These are phyloP conservation scores for Fusarium xyrophilum DNA, from an alignment of 2,329 filamentous ascomycete genomes.

Conservation along the genomic window DNA sequence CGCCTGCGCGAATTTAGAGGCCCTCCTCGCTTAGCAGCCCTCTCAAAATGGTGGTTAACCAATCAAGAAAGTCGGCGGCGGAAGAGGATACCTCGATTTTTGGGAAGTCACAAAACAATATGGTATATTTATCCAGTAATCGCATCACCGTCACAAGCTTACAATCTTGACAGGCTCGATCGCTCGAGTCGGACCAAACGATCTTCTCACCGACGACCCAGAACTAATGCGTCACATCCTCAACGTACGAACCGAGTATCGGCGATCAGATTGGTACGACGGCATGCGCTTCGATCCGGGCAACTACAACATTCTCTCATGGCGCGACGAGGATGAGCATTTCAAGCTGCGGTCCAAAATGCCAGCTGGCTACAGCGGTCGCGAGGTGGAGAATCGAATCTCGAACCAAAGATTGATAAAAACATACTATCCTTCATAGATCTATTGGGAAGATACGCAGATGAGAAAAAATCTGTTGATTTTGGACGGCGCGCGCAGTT, in stretches of 20 bases:
- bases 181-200: conserved; percentile 51
- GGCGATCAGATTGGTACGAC: conserved; percentile 54
- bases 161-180: conserved; percentile 41
- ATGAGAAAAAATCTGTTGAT: conserved; percentile 43
- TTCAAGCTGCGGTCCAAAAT: conserved; percentile 56
- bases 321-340: conserved; percentile 54
- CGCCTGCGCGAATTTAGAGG: conserved; percentile 52
- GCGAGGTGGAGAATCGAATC: conserved; percentile 55
- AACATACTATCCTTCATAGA: conserved; percentile 54
- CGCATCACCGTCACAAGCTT: not conserved
- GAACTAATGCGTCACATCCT: conserved; percentile 48
- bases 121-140: conserved; percentile 34
- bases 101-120: conserved; percentile 48
- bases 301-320: conserved; percentile 58
- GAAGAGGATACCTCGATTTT: conserved; percentile 47
- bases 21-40: conserved; percentile 48
- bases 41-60: conserved; percentile 52
- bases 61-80: conserved; percentile 42
- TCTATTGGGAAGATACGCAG: conserved; percentile 39
- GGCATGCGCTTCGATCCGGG: conserved; percentile 60
- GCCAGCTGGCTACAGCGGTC: conserved; percentile 60
- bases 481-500: conserved; percentile 56
- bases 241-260: conserved; percentile 46
- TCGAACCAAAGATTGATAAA: conserved; percentile 58
- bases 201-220: conserved; percentile 50